phyloP scores from a whole-genome alignment of 768 basidiomycete species.

The Austroboletus festivus region DNA sequence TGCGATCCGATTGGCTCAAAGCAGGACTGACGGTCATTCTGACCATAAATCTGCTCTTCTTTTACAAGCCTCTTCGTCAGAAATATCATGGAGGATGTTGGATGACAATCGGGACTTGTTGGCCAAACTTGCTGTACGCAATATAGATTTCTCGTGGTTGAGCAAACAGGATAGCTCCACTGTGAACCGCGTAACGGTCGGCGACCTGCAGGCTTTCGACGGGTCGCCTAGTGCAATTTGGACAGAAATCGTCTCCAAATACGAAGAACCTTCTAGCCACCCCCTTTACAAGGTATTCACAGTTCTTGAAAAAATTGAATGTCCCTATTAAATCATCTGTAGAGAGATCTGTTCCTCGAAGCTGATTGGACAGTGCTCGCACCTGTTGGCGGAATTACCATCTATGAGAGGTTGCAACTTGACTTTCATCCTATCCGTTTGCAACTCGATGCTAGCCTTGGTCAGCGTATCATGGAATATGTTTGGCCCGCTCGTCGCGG shows the following conservation, averaged over 20 bases:
- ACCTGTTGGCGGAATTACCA: conserved; percentile 90
- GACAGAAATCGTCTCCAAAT: conserved; percentile 84
- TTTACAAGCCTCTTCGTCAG: conserved; percentile 75
- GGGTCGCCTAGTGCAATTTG: conserved; percentile 78
- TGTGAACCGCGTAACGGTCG: conserved; percentile 69
- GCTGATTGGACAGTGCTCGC: conserved; percentile 83
- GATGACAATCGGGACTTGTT: conserved; percentile 68
- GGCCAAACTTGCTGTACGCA: conserved; percentile 80
- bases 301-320: not conserved
- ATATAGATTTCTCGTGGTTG: conserved; percentile 78
- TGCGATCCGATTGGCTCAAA: conserved; percentile 79
- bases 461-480: conserved; percentile 82
- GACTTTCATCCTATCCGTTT: conserved; percentile 83
- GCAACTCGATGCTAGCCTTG: conserved; percentile 81
- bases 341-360: conserved; percentile 72
- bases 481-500: conserved; percentile 68
- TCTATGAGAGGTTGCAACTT: conserved; percentile 80
- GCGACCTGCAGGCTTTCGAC: conserved; percentile 83
- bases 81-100: conserved; percentile 92
- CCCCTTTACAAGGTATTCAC: conserved; percentile 63
- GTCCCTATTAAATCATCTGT: conserved; percentile 10
- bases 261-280: conserved; percentile 66
- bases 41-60: conserved; percentile 80
- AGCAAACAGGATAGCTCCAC: conserved; percentile 87
- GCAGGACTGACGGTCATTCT: conserved; percentile 59